A percentile compares a stretch with the other conserved stretches of the same genome.
These are phyloP conservation scores for Citrus australasica DNA, from an alignment of 345 rosid species.

Conservation along the genomic window DNA sequence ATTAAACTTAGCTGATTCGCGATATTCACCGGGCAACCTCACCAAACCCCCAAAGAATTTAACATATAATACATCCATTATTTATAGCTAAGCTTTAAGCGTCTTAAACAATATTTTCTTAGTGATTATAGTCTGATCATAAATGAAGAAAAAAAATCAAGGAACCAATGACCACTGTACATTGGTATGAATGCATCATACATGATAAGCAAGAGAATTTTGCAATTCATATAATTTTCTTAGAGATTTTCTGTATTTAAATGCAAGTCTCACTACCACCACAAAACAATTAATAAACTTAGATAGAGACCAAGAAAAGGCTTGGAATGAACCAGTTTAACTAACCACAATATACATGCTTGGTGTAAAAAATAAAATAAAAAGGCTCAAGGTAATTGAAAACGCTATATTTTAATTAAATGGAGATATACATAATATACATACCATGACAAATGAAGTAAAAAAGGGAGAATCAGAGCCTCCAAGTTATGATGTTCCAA, in stretches of 20 bases:
- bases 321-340: neutral
- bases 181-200: neutral
- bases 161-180: neutral
- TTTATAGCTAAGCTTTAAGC: neutral
- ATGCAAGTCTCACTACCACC: neutral
- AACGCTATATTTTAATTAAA: neutral
- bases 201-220: neutral
- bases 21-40: neutral
- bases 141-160: neutral
- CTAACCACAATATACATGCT: neutral
- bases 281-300: neutral
- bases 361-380: neutral
- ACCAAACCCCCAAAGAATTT: constrained; percentile 1
- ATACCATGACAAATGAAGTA: neutral
- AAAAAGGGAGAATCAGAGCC: neutral
- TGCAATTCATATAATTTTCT: neutral
- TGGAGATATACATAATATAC: neutral
- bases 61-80: neutral
- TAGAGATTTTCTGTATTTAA: neutral
- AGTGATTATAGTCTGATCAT: neutral
- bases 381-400: neutral
- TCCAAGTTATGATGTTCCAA: neutral
- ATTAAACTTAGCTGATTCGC: neutral
- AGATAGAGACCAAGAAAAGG: neutral
- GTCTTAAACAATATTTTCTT: neutral